These are phyloP conservation scores for Boletus semigastroideus DNA, from an alignment of 1,284 basidiomycete genomes.

Conservation along the genomic window DNA sequence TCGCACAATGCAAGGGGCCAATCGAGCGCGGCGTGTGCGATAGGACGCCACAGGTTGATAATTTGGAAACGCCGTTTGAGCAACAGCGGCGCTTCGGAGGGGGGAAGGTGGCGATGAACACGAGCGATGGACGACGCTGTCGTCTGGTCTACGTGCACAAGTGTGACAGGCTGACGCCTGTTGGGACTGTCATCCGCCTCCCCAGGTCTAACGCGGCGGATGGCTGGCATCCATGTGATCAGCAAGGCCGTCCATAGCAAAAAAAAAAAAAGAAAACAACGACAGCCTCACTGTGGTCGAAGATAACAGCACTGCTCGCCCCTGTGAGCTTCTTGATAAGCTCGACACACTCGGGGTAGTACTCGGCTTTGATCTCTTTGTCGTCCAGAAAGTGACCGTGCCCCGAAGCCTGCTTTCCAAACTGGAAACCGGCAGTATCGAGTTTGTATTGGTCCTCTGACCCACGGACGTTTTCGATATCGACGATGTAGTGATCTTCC, in stretches of 20 bases:
- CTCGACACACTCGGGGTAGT: constrained; percentile 52
- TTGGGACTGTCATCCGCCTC: constrained; percentile 39
- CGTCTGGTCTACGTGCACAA: constrained; percentile 57
- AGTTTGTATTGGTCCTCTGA: constrained; percentile 43
- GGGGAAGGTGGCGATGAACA: constrained; percentile 53
- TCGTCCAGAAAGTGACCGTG: constrained; percentile 38
- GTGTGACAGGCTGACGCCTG: constrained; percentile 49
- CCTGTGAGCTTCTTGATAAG: constrained; percentile 53
- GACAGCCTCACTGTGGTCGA: constrained; percentile 60
- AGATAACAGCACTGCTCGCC: constrained; percentile 49
- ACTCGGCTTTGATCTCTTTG: constrained; percentile 43
- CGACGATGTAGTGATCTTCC: constrained; percentile 13
- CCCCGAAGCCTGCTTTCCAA: constrained; percentile 30
- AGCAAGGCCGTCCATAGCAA: background rate
- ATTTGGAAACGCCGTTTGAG: constrained; percentile 49
- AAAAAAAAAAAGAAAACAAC: background rate
- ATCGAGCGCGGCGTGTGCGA: constrained; percentile 46
- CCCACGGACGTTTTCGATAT: constrained; percentile 43
- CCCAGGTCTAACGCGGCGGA: constrained; percentile 45
- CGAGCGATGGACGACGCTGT: constrained; percentile 44
- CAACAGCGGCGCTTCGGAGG: constrained; percentile 41
- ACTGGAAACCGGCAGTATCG: constrained; percentile 53
- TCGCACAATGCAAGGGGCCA: constrained; percentile 52
- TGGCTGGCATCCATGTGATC: constrained; percentile 19
- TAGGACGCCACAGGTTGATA: constrained; percentile 57